Conservation (phyloP, 129 eudicot species). For the Tagetes erecta region DNA sequence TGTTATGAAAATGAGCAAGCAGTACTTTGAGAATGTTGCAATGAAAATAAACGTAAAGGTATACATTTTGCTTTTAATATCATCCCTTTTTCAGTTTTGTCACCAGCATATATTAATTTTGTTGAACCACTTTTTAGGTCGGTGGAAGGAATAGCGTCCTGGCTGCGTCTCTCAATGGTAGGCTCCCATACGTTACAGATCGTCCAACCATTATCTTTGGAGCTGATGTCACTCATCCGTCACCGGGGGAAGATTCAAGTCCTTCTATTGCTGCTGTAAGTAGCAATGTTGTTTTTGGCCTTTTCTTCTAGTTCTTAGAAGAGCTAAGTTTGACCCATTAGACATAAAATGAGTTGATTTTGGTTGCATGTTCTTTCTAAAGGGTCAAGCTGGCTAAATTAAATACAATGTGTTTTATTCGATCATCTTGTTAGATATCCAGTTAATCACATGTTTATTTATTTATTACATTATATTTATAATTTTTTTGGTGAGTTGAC, state of each 20-base stretch:
- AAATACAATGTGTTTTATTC: background rate
- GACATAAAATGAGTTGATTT: background rate
- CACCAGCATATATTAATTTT: background rate
- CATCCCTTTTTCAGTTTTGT: background rate
- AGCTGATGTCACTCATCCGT: constrained; percentile 95
- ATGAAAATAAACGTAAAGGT: constrained; percentile 92
- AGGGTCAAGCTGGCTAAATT: background rate
- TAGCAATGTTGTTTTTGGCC: background rate
- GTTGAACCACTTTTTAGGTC: constrained; percentile 42
- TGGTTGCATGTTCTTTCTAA: background rate
- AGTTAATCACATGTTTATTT: too few relatives aligned
- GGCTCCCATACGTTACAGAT: constrained; percentile 51
- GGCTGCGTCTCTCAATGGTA: constrained; percentile 29
- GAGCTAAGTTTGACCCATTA: background rate
- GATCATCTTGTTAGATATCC: too few relatives aligned
- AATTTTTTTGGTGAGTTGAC: too few relatives aligned
- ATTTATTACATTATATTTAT: too few relatives aligned
- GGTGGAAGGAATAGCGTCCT: constrained; percentile 74
- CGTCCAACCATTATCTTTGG: constrained; percentile 78
- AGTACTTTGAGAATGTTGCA: constrained; percentile 71
- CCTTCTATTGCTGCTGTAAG: constrained; percentile 91
- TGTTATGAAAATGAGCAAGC: constrained; percentile 35
- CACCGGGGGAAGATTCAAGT: constrained; percentile 81
- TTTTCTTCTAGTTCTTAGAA: background rate
- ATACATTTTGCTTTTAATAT: constrained; percentile 4